These are phyloP conservation scores for Kodamaea hsintzibuensis DNA, from an alignment of 805 yeast genomes.

Conservation along the genomic window DNA sequence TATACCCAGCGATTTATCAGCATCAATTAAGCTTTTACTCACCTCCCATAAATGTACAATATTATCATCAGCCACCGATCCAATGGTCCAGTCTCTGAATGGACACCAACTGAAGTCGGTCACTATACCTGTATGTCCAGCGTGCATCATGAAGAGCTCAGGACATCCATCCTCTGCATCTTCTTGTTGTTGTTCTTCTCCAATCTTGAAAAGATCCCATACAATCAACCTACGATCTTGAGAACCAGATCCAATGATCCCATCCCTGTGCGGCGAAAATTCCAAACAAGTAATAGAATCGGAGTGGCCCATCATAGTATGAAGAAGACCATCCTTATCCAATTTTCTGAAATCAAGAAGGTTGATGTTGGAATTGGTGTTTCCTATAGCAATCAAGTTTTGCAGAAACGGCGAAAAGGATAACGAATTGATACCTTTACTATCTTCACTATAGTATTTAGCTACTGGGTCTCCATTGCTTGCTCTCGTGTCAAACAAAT, in stretches of 20 bases:
- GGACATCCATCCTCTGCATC: slow-evolving; percentile 92
- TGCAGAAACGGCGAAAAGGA: slow-evolving; percentile 64
- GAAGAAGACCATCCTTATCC: slow-evolving; percentile 42
- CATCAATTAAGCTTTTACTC: slow-evolving; percentile 27
- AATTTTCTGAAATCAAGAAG: slow-evolving; percentile 63
- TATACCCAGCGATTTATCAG: slow-evolving; percentile 16
- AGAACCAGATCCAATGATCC: slow-evolving; percentile 74
- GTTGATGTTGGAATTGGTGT: slow-evolving; percentile 64
- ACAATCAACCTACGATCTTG: slow-evolving; percentile 74
- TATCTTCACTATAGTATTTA: slow-evolving; percentile 24
- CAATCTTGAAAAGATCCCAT: slow-evolving; percentile 80
- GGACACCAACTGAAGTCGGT: slow-evolving; percentile 74
- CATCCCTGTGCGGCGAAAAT: slow-evolving; percentile 78
- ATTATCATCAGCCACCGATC: slow-evolving; percentile 62
- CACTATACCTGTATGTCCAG: slow-evolving; percentile 81
- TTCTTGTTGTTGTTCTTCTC: slow-evolving; percentile 82
- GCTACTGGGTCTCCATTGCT: slow-evolving; percentile 22
- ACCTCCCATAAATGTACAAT: slow-evolving; percentile 62
- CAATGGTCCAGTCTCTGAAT: slow-evolving; percentile 73
- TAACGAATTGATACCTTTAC: slow-evolving; percentile 56
- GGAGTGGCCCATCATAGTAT: slow-evolving; percentile 79
- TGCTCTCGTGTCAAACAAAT: slow-evolving; percentile 55
- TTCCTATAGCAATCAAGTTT: slow-evolving; percentile 67
- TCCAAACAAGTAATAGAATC: slow-evolving; percentile 70
- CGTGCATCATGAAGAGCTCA: slow-evolving; percentile 87